A percentile compares a stretch with the other conserved stretches of the same genome.
phyloP scores from a whole-genome alignment of 306 rosid species.

The Leucaena leucocephala region DNA sequence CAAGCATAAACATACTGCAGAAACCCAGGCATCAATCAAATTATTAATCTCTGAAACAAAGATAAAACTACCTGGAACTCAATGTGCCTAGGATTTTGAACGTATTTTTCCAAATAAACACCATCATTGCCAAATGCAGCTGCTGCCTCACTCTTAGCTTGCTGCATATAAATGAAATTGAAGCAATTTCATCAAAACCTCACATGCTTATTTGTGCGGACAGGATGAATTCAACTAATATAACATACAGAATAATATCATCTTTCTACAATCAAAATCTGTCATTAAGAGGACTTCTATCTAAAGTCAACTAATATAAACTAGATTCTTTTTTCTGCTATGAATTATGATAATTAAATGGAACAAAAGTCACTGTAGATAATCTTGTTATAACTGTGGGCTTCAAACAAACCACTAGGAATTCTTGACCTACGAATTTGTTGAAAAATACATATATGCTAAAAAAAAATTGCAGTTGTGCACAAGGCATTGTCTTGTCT shows the following conservation, averaged over 20 bases:
- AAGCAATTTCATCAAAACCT: slow-evolving; percentile 32
- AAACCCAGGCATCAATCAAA: slow-evolving; percentile 24
- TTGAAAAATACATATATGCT: slow-evolving; percentile 21
- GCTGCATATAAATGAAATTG: slow-evolving; percentile 61
- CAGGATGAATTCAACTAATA: slow-evolving; percentile 25
- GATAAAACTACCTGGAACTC: slow-evolving; percentile 85
- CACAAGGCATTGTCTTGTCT: slow-evolving; percentile 17
- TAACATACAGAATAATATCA: slow-evolving; percentile 30
- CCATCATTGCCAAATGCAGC: slow-evolving; percentile 99
- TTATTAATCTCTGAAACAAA: slow-evolving; percentile 19
- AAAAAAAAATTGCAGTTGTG: background rate
- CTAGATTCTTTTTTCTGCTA: slow-evolving; percentile 6
- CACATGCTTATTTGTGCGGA: slow-evolving; percentile 20
- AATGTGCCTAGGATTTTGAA: slow-evolving; percentile 96
- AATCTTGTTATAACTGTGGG: slow-evolving; percentile 23
- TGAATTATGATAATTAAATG: slow-evolving; percentile 24
- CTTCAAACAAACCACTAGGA: slow-evolving; percentile 18
- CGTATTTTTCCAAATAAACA: slow-evolving; percentile 94
- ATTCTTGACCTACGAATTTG: slow-evolving; percentile 13
- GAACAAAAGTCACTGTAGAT: slow-evolving; percentile 6
- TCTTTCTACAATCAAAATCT: slow-evolving; percentile 32
- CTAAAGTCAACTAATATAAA: slow-evolving; percentile 29
- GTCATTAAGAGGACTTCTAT: background rate
- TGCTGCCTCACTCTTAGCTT: slow-evolving; percentile 98
- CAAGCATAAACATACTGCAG: background rate